Percentiles rank a stretch among this genome's conserved stretches.
These are phyloP conservation scores for Erysimum cheiri DNA, from an alignment of 441 rosid species.

Conservation along the genomic window DNA sequence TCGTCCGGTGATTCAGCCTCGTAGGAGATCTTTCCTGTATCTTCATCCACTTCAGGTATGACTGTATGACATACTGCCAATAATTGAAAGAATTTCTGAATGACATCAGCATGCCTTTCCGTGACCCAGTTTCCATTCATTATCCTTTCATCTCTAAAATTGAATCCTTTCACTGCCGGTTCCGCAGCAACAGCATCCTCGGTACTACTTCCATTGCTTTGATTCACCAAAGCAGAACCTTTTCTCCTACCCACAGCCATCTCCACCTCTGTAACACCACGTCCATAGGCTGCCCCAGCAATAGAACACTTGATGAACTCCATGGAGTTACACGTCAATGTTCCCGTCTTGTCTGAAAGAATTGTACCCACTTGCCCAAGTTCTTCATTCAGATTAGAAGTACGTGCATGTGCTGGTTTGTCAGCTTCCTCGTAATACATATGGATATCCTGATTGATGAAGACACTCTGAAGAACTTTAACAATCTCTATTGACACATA, in stretches of 20 bases:
- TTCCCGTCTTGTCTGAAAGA: slow-evolving; percentile 98
- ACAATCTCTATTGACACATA: slow-evolving; percentile 97
- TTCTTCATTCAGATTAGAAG: slow-evolving; percentile 98
- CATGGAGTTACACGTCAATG: slow-evolving; percentile 98
- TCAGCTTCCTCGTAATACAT: slow-evolving; percentile 93
- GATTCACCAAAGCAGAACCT: slow-evolving; percentile 55
- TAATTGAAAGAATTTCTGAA: slow-evolving; percentile 69
- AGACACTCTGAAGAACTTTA: slow-evolving; percentile 87
- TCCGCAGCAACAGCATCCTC: slow-evolving; percentile 50
- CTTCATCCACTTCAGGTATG: slow-evolving; percentile 89
- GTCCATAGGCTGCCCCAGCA: slow-evolving; percentile 94
- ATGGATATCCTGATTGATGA: slow-evolving; percentile 80
- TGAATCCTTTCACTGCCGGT: slow-evolving; percentile 73
- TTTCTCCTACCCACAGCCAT: slow-evolving; percentile 67
- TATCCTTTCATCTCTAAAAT: slow-evolving; percentile 87
- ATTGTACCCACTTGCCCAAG: slow-evolving; percentile 98
- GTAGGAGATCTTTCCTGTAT: slow-evolving; percentile 63
- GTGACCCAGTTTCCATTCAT: slow-evolving; percentile 72
- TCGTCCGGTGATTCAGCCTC: slow-evolving; percentile 99
- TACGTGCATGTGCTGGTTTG: slow-evolving; percentile 94
- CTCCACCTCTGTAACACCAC: slow-evolving; percentile 86
- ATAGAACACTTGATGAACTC: slow-evolving; percentile 93
- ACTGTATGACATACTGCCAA: slow-evolving; percentile 95
- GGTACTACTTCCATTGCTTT: slow-evolving; percentile 44
- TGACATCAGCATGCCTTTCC: slow-evolving; percentile 67